These are phyloP conservation scores for Xylaria grammica DNA, from an alignment of 495 filamentous ascomycete species.

Conservation along the genomic window DNA sequence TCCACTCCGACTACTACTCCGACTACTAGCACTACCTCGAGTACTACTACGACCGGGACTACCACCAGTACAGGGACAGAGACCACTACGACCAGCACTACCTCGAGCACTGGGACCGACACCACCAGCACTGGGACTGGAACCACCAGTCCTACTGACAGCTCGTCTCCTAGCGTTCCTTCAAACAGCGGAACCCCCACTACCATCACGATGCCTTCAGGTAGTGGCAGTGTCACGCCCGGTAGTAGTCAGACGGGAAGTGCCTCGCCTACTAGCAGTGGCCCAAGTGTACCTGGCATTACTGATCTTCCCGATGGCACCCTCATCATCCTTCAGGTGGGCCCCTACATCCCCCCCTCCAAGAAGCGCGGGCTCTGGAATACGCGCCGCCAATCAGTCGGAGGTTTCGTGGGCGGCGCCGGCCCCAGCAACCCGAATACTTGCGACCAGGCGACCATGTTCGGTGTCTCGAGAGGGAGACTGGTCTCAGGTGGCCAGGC, in stretches of 20 bases:
- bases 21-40: background rate
- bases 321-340: constrained; percentile 18
- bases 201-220: background rate
- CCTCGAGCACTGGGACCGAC: background rate
- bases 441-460: constrained; percentile 22
- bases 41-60: background rate
- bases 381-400: background rate
- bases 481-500: constrained; percentile 6
- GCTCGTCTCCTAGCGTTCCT: background rate
- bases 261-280: background rate
- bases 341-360: constrained; percentile 6
- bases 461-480: constrained; percentile 8
- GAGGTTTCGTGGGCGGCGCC: constrained; percentile 21
- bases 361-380: constrained; percentile 41
- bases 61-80: background rate
- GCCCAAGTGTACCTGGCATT: constrained; percentile 11
- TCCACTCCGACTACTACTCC: background rate
- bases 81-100: background rate
- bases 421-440: background rate
- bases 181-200: background rate
- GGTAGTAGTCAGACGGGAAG: background rate
- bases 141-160: background rate
- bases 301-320: constrained; percentile 10
- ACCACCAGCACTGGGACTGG: background rate
- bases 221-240: background rate